Base-by-base conservation (phyloP, 2,329 filamentous ascomycete species). In the Triangularia setosa region DNA sequence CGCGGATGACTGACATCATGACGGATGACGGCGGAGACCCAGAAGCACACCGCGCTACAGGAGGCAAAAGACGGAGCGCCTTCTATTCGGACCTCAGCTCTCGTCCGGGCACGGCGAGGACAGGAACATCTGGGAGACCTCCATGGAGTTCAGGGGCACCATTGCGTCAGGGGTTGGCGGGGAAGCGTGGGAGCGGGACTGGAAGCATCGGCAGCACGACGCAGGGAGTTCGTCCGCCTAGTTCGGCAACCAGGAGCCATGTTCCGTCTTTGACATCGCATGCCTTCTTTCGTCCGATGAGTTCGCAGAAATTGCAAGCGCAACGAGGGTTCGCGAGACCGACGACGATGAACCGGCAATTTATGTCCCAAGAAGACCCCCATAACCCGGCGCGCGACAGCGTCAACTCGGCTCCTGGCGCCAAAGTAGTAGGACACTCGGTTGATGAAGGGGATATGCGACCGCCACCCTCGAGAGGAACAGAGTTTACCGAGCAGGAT, bases 221-320 rank as follows among this genome's bases (percentile, higher is more conserved):
- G 18, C 65, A 68, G 30, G 83, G 75, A 74, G 87, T 77, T 69
- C 83, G 83, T 69, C 89, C 81, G 61, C 83, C 81, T 16, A 94
- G 89, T 69, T 83, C 91, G 52, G 83, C 90, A 55, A 93, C 89
- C 74, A 86, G 89, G 73, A 95, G 91, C 52, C 95, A 99, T 81
- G 93, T 96, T 21, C 93, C 95, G 1, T 93, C 90, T 1, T 80
- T 99, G 61, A 90, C 92, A 2, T 93, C 92, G 16, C 90, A 94
- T 73, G 94, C 92, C 61, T 98, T 99, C 79, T 97, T 96, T 74
- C 90, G 90, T 23, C 95, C 95, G 44, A 96, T 99, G 92, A 98
- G 93, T 79, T 96, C 94, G 24, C 93, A 97, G 75, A 90, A 92
- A 75, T 81, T 98, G 59, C 94, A 98, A 78, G 93, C 93, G 62